Percentiles rank a stretch among this genome's conserved stretches.
Conservation (phyloP, 75 land plant genomes). For the Cryptomeria japonica region DNA sequence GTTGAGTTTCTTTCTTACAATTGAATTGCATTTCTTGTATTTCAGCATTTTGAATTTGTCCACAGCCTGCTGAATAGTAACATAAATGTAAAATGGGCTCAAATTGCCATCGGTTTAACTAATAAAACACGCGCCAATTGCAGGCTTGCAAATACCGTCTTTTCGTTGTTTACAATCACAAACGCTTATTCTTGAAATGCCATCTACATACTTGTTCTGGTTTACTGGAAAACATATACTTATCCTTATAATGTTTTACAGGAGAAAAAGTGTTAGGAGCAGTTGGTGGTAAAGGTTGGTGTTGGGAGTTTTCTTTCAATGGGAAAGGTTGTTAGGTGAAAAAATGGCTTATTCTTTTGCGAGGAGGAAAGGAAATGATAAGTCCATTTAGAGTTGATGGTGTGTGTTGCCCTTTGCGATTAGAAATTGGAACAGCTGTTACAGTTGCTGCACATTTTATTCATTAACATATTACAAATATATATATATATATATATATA, state of each 20-base stretch:
- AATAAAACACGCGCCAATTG: neutral
- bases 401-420: neutral
- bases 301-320: neutral
- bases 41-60: neutral
- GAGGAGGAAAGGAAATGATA: neutral
- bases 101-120: neutral
- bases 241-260: neutral
- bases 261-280: neutral
- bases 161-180: neutral
- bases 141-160: neutral
- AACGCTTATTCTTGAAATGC: neutral
- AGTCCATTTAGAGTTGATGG: neutral
- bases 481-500: no score
- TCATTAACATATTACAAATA: no score
- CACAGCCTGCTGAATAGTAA: neutral
- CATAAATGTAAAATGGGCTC: no score
- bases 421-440: no score
- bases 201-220: neutral
- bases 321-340: no score
- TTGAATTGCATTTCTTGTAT: neutral
- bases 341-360: neutral
- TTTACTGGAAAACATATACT: neutral
- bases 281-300: neutral
- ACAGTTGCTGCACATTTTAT: no score
- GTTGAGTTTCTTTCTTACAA: conserved; percentile 9